phyloP scores from a whole-genome alignment of 2,329 filamentous ascomycete species.

The Sclerotinia minor region DNA sequence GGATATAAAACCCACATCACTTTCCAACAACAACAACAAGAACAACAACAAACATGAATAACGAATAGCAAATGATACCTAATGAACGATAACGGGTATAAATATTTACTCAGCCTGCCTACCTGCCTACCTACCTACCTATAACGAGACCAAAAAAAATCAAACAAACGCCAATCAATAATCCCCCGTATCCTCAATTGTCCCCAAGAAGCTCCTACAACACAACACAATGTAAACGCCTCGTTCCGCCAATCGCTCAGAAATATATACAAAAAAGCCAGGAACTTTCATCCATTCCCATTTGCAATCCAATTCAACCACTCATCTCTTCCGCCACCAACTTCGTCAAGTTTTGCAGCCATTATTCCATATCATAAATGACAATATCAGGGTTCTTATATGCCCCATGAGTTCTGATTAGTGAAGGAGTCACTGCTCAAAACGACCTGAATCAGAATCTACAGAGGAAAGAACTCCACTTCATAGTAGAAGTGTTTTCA shows the following conservation, averaged over 20 bases:
- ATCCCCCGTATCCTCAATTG: not conserved
- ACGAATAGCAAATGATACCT: no score
- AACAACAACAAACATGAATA: no score
- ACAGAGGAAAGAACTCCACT: not conserved
- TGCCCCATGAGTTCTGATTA: not conserved
- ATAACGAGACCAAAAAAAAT: not conserved
- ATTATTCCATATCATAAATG: not conserved
- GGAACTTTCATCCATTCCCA: constrained; percentile 14
- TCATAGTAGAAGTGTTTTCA: not conserved
- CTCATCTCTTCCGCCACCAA: constrained; percentile 28
- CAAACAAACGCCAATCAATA: not conserved
- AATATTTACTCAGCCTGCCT: not conserved
- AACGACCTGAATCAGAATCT: not conserved
- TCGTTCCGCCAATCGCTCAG: constrained; percentile 2
- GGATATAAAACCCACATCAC: no score
- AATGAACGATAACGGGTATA: constrained; percentile 6
- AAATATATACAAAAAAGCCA: not conserved
- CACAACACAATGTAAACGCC: constrained; percentile 6
- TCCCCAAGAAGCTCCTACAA: not conserved
- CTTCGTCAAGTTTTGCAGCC: not conserved
- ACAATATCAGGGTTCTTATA: not conserved
- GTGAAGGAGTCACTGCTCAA: not conserved
- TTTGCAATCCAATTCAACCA: constrained; percentile 29
- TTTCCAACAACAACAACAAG: no score
- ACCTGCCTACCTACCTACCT: no score